Conservation (phyloP, 2,329 filamentous ascomycete species). For the Cercospora sp. region DNA sequence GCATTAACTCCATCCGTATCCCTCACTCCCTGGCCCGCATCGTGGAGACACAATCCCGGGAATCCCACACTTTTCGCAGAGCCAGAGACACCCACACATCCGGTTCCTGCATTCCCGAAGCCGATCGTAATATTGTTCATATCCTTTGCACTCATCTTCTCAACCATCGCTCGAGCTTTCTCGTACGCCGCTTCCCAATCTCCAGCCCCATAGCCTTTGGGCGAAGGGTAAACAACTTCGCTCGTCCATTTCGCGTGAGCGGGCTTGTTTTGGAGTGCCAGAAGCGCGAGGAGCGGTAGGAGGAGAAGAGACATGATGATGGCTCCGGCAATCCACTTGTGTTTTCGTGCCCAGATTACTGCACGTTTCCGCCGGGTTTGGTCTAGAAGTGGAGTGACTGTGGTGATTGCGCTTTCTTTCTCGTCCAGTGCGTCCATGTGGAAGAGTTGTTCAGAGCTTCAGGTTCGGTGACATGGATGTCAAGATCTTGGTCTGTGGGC, state of each 20-base stretch:
- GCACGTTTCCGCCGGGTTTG: conserved; percentile 6
- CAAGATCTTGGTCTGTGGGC: not conserved
- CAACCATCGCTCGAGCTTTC: conserved; percentile 36
- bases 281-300: conserved; percentile 34
- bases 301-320: conserved; percentile 30
- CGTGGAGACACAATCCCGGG: conserved; percentile 45
- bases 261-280: conserved; percentile 31
- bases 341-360: conserved; percentile 25
- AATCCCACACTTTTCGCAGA: conserved; percentile 41
- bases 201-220: conserved; percentile 37
- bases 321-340: conserved; percentile 30
- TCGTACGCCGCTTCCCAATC: conserved; percentile 39
- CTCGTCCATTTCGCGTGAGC: conserved; percentile 31
- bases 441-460: not conserved
- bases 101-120: conserved; percentile 33
- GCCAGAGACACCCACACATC: conserved; percentile 42
- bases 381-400: conserved; percentile 11
- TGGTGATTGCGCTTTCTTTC: conserved; percentile 19
- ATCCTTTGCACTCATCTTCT: conserved; percentile 40
- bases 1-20: conserved; percentile 46
- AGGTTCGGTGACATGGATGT: conserved; percentile 5
- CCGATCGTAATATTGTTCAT: conserved; percentile 43
- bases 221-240: conserved; percentile 13
- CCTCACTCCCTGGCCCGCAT: conserved; percentile 47
- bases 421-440: conserved; percentile 17